phyloP scores from a whole-genome alignment of 2,329 filamentous ascomycete genomes.

The Chaetomium globosum region DNA sequence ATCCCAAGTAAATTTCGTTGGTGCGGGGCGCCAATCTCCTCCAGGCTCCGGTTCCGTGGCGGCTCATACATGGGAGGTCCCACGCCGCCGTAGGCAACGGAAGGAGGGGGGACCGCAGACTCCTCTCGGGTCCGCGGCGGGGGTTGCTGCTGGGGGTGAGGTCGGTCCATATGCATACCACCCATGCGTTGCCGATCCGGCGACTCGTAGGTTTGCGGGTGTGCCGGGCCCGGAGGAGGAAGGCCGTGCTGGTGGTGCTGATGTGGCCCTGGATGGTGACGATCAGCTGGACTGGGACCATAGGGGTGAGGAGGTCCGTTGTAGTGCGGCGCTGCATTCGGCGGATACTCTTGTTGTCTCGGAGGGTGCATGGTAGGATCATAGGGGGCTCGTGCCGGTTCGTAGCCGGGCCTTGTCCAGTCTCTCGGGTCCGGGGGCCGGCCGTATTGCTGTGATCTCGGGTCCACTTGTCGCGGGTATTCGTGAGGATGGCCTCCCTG shows the following conservation, averaged over 20 bases:
- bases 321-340: constrained; percentile 47
- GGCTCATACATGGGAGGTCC: constrained; percentile 49
- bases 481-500: constrained; percentile 51
- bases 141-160: constrained; percentile 42
- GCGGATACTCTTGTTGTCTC: constrained; percentile 54
- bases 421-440: constrained; percentile 50
- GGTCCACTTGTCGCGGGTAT: constrained; percentile 46
- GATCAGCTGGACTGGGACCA: constrained; percentile 43
- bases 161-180: constrained; percentile 42
- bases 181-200: constrained; percentile 54
- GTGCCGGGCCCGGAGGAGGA: constrained; percentile 40
- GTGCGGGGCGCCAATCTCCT: constrained; percentile 60
- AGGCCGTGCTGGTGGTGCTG: constrained; percentile 42
- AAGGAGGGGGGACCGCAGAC: constrained; percentile 50
- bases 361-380: constrained; percentile 49
- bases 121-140: constrained; percentile 54
- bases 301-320: constrained; percentile 46
- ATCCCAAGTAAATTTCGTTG: constrained; percentile 73
- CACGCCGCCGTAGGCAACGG: constrained; percentile 53
- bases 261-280: constrained; percentile 44
- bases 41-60: constrained; percentile 48
- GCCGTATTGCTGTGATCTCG: constrained; percentile 46
- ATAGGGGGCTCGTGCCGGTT: constrained; percentile 48
- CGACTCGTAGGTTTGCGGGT: constrained; percentile 51
- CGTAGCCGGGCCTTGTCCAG: constrained; percentile 48